These are phyloP conservation scores for Exserohilum turcica DNA, from an alignment of 2,329 filamentous ascomycete genomes.

Conservation along the genomic window DNA sequence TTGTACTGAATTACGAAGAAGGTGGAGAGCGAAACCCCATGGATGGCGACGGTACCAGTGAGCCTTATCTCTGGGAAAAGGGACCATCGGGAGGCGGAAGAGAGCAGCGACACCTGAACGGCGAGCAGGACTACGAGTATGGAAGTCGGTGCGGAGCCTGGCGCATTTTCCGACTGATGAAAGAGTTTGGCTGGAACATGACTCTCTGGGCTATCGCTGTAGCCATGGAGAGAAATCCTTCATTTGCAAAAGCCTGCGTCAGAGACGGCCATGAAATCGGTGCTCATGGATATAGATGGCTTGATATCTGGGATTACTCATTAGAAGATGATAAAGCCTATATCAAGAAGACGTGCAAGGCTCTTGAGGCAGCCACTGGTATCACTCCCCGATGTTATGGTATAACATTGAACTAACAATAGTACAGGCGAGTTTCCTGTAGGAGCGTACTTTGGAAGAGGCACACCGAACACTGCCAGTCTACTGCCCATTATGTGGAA, in stretches of 20 bases:
- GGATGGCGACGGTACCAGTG: conserved; percentile 41
- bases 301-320: conserved; percentile 56
- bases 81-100: conserved; percentile 34
- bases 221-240: conserved; percentile 56
- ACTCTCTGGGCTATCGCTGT: conserved; percentile 58
- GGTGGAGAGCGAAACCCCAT: conserved; percentile 42
- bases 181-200: conserved; percentile 56
- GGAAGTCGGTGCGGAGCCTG: conserved; percentile 57
- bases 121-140: conserved; percentile 60
- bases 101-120: conserved; percentile 53
- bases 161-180: conserved; percentile 57
- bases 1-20: conserved; percentile 48
- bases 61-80: conserved; percentile 47
- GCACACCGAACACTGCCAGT: conserved; percentile 55
- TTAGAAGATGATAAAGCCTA: conserved; percentile 56
- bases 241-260: conserved; percentile 51
- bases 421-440: conserved; percentile 37
- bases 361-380: conserved; percentile 48
- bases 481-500: conserved; percentile 58
- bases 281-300: conserved; percentile 57
- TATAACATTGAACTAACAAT: not conserved
- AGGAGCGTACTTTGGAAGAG: conserved; percentile 58
- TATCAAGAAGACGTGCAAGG: conserved; percentile 52
- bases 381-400: not conserved
- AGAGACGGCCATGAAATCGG: conserved; percentile 59